phyloP scores from a whole-genome alignment of 352 stramenopile species.

The Globisporangium rhizosaccharum region DNA sequence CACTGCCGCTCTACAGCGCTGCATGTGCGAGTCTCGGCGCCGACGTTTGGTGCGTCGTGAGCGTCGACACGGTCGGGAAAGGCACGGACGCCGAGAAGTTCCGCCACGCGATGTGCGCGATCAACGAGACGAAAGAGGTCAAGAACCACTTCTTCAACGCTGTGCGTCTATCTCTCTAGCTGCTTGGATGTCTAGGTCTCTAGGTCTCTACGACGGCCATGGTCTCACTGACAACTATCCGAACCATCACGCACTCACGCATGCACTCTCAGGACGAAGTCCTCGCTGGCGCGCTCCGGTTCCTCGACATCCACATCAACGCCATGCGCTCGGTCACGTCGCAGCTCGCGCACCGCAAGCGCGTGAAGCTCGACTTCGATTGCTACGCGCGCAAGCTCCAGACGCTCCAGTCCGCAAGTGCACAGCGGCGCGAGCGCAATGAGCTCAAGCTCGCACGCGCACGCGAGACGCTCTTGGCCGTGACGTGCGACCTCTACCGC shows the following conservation, averaged over 20 bases:
- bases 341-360: constrained; percentile 62
- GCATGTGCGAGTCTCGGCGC: constrained; percentile 56
- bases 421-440: constrained; percentile 45
- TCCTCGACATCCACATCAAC: constrained; percentile 73
- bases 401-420: constrained; percentile 23
- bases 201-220: not conserved
- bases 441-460: constrained; percentile 46
- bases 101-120: constrained; percentile 61
- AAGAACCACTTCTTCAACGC: constrained; percentile 77
- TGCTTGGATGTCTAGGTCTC: not conserved
- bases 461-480: constrained; percentile 33
- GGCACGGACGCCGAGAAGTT: constrained; percentile 67
- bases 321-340: constrained; percentile 70
- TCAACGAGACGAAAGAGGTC: constrained; percentile 71
- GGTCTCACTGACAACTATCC: not conserved
- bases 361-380: constrained; percentile 68
- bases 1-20: constrained; percentile 56
- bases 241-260: not conserved
- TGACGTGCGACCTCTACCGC: constrained; percentile 64
- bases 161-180: constrained; percentile 14
- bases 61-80: constrained; percentile 54
- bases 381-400: constrained; percentile 55
- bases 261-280: constrained; percentile 38
- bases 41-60: constrained; percentile 73
- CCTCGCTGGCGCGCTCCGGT: constrained; percentile 49